phyloP scores from a whole-genome alignment of 768 basidiomycete species.

The Dacryopinax primogenitus region DNA sequence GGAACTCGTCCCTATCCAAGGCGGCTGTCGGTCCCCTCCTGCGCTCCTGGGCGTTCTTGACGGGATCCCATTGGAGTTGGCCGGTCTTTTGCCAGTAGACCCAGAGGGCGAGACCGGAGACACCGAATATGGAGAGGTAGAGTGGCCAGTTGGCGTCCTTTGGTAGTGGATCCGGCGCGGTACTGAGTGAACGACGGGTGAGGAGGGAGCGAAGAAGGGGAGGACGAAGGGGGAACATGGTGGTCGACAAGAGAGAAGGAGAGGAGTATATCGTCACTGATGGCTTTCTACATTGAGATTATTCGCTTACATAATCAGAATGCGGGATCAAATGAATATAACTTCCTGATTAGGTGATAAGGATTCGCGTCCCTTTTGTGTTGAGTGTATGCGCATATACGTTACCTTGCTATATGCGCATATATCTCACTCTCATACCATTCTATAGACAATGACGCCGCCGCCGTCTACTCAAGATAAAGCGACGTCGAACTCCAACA shows the following conservation, averaged over 20 bases:
- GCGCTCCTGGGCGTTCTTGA: slow-evolving; percentile 15
- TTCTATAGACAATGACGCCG: background rate
- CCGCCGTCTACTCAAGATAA: background rate
- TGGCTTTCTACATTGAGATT: too few relatives aligned
- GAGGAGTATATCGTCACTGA: background rate
- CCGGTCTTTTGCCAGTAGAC: slow-evolving; percentile 51
- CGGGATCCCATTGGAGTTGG: slow-evolving; percentile 26
- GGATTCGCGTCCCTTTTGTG: too few relatives aligned
- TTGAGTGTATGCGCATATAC: too few relatives aligned
- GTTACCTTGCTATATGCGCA: too few relatives aligned
- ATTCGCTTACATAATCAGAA: too few relatives aligned
- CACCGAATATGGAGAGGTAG: slow-evolving; percentile 39
- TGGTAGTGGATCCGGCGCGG: background rate
- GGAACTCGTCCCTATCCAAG: slow-evolving; percentile 60
- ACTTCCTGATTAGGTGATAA: too few relatives aligned
- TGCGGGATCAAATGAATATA: too few relatives aligned
- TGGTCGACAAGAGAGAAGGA: background rate
- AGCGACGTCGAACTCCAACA: background rate
- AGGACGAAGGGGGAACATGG: background rate
- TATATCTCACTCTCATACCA: background rate
- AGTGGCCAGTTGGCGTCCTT: slow-evolving; percentile 32
- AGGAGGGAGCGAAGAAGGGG: background rate
- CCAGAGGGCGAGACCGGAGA: slow-evolving; percentile 32
- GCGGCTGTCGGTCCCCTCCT: background rate
- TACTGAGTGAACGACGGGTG: background rate